Conservation (phyloP, 257 asterid genomes). For the Solanum tarijense region DNA sequence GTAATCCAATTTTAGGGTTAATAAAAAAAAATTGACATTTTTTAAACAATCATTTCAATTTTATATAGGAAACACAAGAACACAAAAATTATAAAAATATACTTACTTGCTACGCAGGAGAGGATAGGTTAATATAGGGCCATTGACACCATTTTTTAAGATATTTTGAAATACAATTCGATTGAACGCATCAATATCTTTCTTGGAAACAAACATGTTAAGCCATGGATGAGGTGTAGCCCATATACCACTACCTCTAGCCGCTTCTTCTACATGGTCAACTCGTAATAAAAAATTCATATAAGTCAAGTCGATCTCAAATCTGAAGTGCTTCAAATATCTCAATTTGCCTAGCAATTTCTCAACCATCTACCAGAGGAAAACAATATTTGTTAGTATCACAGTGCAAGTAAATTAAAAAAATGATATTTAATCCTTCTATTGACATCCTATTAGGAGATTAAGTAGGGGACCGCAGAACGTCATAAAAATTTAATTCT, state of each 20-base stretch:
- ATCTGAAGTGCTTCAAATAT: conserved; percentile 23
- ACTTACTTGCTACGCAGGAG: conserved; percentile 75
- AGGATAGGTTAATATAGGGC: conserved; percentile 85
- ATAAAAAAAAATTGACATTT: neutral
- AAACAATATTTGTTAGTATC: neutral
- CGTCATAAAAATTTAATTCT: conserved; percentile 22
- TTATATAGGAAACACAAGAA: neutral
- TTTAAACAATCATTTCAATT: neutral
- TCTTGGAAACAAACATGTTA: conserved; percentile 65
- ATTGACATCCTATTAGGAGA: neutral
- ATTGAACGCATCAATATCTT: conserved; percentile 49
- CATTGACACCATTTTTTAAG: conserved; percentile 76
- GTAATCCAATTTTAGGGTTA: neutral
- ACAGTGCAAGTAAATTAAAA: neutral
- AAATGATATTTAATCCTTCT: neutral
- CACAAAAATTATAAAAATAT: neutral
- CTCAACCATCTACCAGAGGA: conserved; percentile 35
- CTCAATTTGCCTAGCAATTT: conserved; percentile 29
- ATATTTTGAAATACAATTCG: conserved; percentile 56
- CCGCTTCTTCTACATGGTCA: conserved; percentile 56
- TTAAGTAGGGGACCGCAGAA: conserved; percentile 17
- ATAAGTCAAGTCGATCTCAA: conserved; percentile 40
- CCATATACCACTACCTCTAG: conserved; percentile 74
- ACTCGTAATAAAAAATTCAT: conserved; percentile 66
- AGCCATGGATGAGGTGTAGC: conserved; percentile 99